phyloP scores from a whole-genome alignment of 192 early-diverging fungal genomes.

The Entomortierella chlamydospora region DNA sequence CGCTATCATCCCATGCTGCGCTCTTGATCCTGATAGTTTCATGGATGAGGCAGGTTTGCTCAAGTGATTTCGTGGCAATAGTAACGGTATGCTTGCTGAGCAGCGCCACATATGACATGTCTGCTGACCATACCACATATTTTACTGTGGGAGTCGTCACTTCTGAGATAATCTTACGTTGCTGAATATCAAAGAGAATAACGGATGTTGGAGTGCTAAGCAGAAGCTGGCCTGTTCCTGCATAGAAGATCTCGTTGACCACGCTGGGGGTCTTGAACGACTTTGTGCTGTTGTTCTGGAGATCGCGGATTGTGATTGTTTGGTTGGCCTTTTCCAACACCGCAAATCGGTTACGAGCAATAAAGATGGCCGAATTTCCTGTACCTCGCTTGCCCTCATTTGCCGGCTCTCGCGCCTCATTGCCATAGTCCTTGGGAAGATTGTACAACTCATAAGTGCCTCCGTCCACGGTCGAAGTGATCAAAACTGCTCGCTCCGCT shows the following conservation, averaged over 20 bases:
- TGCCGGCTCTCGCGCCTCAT: constrained; percentile 69
- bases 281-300: constrained; percentile 90
- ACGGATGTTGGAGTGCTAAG: constrained; percentile 88
- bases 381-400: constrained; percentile 81
- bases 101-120: constrained; percentile 89
- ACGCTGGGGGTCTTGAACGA: constrained; percentile 84
- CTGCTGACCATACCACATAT: constrained; percentile 93
- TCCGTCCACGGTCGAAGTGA: constrained; percentile 87
- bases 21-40: constrained; percentile 99
- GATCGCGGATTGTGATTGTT: constrained; percentile 86
- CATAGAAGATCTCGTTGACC: constrained; percentile 86
- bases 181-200: constrained; percentile 92
- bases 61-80: constrained; percentile 87
- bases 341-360: constrained; percentile 97
- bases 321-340: constrained; percentile 89
- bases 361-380: constrained; percentile 89
- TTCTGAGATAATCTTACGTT: constrained; percentile 79
- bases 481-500: constrained; percentile 89
- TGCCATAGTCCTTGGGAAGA: constrained; percentile 77
- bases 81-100: constrained; percentile 97
- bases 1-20: constrained; percentile 93
- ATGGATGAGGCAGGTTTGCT: constrained; percentile 91
- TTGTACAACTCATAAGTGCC: constrained; percentile 92
- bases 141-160: constrained; percentile 86
- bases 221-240: constrained; percentile 87